A percentile compares a stretch with the other conserved stretches of the same genome.
Evolutionary conservation across 345 rosid genomes (phyloP).

Genomic region (Pugionium dolabratum): DNA sequence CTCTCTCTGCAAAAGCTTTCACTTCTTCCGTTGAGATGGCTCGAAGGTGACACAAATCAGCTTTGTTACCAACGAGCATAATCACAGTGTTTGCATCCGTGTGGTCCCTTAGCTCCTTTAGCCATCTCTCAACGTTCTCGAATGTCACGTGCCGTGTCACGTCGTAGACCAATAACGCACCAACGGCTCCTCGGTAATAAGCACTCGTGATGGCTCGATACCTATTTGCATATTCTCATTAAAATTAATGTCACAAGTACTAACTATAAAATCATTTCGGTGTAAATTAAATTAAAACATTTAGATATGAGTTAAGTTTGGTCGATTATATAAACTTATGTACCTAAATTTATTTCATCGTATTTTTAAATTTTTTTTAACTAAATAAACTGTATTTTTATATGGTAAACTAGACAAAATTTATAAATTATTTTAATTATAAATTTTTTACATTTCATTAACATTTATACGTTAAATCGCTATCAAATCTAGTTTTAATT

Average conservation of each 20-base stretch:
- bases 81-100: conserved; percentile 78
- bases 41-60: conserved; percentile 69
- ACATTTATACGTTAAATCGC: no score
- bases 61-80: conserved; percentile 90
- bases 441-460: no score
- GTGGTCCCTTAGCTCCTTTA: conserved; percentile 80
- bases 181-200: conserved; percentile 83
- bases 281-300: no score
- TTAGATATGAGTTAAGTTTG: no score
- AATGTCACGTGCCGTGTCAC: conserved; percentile 79
- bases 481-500: no score
- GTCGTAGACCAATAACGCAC: conserved; percentile 78
- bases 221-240: conserved; percentile 18
- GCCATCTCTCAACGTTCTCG: conserved; percentile 80
- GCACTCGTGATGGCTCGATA: conserved; percentile 90
- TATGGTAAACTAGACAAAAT: no score
- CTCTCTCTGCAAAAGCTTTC: conserved; percentile 62
- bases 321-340: no score
- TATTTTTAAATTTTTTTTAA: no score
- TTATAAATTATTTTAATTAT: no score
- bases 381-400: no score
- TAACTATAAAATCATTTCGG: no score
- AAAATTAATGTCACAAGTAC: neutral
- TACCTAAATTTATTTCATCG: no score
- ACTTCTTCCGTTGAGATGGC: conserved; percentile 69